These are phyloP conservation scores for Diaporthe longicolla DNA, from an alignment of 2,329 filamentous ascomycete genomes.

Conservation along the genomic window DNA sequence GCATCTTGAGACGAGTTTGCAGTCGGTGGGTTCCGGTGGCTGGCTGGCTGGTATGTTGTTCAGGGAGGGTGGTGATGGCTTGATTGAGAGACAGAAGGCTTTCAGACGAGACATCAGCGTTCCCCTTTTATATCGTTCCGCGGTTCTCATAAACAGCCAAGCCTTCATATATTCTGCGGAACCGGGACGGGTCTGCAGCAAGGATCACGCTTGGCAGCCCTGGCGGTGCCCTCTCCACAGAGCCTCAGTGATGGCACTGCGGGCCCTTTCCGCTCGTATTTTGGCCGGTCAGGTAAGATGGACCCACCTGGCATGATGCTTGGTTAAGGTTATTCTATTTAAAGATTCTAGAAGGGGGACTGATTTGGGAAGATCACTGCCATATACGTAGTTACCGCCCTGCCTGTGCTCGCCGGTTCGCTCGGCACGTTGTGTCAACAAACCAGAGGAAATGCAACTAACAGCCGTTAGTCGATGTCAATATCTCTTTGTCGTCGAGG, in stretches of 20 bases:
- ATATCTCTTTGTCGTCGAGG: neutral
- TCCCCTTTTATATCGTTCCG: neutral
- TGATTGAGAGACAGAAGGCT: neutral
- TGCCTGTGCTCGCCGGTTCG: neutral
- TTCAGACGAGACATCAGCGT: neutral
- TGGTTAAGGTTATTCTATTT: slow-evolving; percentile 28
- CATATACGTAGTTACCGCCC: neutral
- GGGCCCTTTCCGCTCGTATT: slow-evolving; percentile 18
- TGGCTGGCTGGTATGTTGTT: neutral
- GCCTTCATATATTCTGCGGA: slow-evolving; percentile 17
- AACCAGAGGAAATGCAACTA: neutral
- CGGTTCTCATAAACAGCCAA: neutral
- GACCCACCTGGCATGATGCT: slow-evolving; percentile 8
- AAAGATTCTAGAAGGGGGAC: neutral
- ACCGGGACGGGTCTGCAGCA: slow-evolving; percentile 22
- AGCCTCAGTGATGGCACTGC: slow-evolving; percentile 11
- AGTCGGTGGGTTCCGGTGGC: neutral
- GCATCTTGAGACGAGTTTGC: neutral
- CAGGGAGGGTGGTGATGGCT: neutral
- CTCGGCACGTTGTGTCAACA: neutral
- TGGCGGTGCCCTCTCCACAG: slow-evolving; percentile 16
- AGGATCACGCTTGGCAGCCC: neutral
- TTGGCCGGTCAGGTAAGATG: neutral
- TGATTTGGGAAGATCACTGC: neutral
- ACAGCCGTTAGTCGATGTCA: neutral